phyloP scores from a whole-genome alignment of 2,329 filamentous ascomycete species.

The Pyrenochaeta sp. region DNA sequence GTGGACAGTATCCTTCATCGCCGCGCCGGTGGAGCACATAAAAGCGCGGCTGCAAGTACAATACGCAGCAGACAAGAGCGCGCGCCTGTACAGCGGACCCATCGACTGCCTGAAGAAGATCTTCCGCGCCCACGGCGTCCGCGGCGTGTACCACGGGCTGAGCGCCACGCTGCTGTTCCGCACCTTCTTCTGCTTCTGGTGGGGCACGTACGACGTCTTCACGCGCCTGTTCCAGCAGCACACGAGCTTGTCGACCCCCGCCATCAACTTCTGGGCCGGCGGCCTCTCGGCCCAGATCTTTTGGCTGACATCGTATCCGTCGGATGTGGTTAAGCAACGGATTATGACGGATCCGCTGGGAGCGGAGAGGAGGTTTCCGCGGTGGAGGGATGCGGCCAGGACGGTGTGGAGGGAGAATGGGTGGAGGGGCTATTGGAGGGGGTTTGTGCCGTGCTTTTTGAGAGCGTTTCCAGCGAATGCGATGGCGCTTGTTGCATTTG shows the following conservation, averaged over 20 bases:
- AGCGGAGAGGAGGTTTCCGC: conserved; percentile 65
- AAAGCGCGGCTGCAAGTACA: conserved; percentile 95
- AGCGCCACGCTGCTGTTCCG: conserved; percentile 86
- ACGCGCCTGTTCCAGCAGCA: conserved; percentile 70
- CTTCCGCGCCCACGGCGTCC: conserved; percentile 68
- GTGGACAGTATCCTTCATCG: conserved; percentile 88
- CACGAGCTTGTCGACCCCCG: conserved; percentile 76
- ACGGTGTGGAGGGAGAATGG: conserved; percentile 80
- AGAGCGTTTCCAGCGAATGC: conserved; percentile 96
- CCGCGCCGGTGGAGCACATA: conserved; percentile 92
- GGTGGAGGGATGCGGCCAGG: conserved; percentile 81
- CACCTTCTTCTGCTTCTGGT: conserved; percentile 97
- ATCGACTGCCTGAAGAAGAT: conserved; percentile 80
- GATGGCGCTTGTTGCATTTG: conserved; percentile 90
- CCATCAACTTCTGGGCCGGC: conserved; percentile 96
- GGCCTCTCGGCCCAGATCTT: conserved; percentile 93
- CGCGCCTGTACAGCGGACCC: conserved; percentile 83
- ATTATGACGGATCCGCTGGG: conserved; percentile 96
- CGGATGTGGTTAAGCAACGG: conserved; percentile 92
- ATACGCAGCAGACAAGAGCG: conserved; percentile 79
- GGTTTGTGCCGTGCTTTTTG: conserved; percentile 92
- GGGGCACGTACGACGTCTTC: conserved; percentile 91
- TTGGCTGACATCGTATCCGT: conserved; percentile 91
- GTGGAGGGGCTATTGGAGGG: conserved; percentile 83
- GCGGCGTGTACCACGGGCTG: conserved; percentile 86